Base-by-base conservation (phyloP, 306 rosid species). In the Cucurbita moschata region DNA sequence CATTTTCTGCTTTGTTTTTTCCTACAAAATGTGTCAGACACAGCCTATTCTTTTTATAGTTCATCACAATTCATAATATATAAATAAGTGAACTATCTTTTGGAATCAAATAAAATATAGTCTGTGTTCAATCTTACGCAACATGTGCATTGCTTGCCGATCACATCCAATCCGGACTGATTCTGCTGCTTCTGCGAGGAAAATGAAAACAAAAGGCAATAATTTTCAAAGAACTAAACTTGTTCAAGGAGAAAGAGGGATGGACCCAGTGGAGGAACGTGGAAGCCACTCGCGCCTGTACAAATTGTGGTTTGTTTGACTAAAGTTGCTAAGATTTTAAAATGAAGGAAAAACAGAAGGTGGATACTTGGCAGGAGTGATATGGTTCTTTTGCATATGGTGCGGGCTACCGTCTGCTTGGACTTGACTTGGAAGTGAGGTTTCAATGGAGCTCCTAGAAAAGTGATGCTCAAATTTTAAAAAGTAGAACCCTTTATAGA, bases 361-460 rank as follows among this genome's bases (percentile, higher is more conserved):
- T 6, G 40, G 8, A 47, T 23, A 49, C 44, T 47, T 49, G 58
- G 59, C 9, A 47, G 58, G 12, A 70, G 58, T 39, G 70, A 63
- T 8, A 63, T 63, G 70, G 26, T 30, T 68, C 58, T 68, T 68
- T 68, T 12, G 15, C 73, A 47, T 47, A 68, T 7, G 73, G 40
- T 68, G 72, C 72, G 73, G 73, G 57, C 39, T 68, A 49, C 14
- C 50, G 59, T 51, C 60, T 70, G 74, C 16, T 51, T 51, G 46
- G 74, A 70, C 74, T 70, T 70, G 74, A 50, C 74, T 70, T 70
- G 59, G 26, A 70, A 70, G 60, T 70, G 74, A 70, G 60, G 60
- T 23, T 69, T 69, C 38, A 69, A 49, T 69, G 46, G 60, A 51
- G 26, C 74, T 30, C 23, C 57, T 8, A 9, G 8, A 23, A 62